phyloP scores from a whole-genome alignment of 225 moss, liverwort and hornwort species.

The Marchantia polymorpha region DNA sequence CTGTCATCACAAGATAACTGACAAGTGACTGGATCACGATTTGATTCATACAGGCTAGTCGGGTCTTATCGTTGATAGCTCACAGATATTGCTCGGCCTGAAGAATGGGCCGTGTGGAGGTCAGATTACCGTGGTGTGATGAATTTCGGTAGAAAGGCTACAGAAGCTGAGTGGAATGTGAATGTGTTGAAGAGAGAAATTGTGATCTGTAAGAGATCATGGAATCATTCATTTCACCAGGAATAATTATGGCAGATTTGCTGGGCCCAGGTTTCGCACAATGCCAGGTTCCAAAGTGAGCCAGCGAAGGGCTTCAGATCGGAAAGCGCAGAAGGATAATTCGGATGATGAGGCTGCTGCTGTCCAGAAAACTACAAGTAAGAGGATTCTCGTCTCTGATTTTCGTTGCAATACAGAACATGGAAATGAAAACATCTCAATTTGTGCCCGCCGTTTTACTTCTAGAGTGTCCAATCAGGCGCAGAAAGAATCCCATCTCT shows the following conservation, averaged over 20 bases:
- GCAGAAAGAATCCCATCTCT: no score
- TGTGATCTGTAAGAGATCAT: neutral
- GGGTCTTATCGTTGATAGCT: no score
- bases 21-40: no score
- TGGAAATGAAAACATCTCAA: no score
- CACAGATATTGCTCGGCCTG: neutral
- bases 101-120: neutral
- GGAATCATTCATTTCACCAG: no score
- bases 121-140: no score
- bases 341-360: neutral
- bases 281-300: neutral
- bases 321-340: neutral
- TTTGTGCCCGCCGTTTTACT: no score
- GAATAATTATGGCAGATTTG: neutral
- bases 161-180: neutral
- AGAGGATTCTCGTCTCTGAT: neutral
- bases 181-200: neutral
- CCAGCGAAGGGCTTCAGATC: constrained; percentile 16
- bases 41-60: no score
- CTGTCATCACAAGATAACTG: neutral
- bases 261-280: neutral
- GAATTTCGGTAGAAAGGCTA: no score
- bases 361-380: neutral
- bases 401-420: no score
- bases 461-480: no score